These are phyloP conservation scores for Pouteria campechiana DNA, from an alignment of 179 eudicot species.

Conservation along the genomic window DNA sequence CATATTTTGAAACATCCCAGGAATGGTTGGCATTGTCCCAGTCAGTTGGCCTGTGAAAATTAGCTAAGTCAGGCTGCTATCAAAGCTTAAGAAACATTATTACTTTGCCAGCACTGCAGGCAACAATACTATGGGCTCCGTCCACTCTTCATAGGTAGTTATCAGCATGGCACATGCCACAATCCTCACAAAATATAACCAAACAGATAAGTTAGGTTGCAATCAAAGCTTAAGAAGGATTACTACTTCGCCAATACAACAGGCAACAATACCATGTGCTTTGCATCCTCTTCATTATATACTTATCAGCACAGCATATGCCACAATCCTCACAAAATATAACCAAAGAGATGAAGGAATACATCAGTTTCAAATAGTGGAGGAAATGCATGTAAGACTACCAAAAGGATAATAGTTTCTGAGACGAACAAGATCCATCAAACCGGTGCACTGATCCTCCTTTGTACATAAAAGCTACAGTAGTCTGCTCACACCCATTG, in stretches of 20 bases:
- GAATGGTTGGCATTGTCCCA: slow-evolving; percentile 56
- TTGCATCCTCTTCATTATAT: too few species aligned
- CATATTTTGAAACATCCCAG: slow-evolving; percentile 82
- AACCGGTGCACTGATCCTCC: slow-evolving; percentile 69
- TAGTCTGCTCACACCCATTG: slow-evolving; percentile 99
- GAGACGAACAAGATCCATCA: slow-evolving; percentile 85
- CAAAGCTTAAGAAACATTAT: too few species aligned
- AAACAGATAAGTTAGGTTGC: not conserved
- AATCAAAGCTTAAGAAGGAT: too few species aligned
- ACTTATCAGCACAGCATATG: too few species aligned
- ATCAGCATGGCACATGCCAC: not conserved
- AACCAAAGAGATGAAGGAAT: slow-evolving; percentile 1
- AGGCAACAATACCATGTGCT: too few species aligned
- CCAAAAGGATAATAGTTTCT: slow-evolving; percentile 57
- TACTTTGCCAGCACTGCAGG: too few species aligned
- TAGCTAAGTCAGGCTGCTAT: slow-evolving; percentile 22
- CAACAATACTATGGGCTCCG: too few species aligned
- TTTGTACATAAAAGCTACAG: slow-evolving; percentile 93
- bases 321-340: not conserved
- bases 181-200: not conserved
- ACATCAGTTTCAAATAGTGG: slow-evolving; percentile 13
- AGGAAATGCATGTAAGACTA: slow-evolving; percentile 26
- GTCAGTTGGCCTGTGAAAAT: slow-evolving; percentile 68
- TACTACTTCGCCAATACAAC: too few species aligned
- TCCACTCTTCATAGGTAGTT: too few species aligned